Evolutionary conservation across 2,329 filamentous ascomycete genomes (phyloP), one percentile per base, ranked within the genome.

Genomic region (Leptodontidium sp.): DNA sequence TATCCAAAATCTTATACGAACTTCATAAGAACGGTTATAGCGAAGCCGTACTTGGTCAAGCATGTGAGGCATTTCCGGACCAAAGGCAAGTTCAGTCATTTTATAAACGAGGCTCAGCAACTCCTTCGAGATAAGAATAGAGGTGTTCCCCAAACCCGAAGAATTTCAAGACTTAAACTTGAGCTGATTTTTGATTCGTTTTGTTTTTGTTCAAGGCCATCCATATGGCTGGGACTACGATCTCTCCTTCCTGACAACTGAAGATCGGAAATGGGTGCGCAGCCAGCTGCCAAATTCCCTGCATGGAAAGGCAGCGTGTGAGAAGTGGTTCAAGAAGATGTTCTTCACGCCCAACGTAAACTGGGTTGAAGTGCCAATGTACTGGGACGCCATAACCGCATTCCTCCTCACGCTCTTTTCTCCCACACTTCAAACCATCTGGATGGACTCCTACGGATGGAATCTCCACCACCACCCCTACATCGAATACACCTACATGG

Each of bases 341-440:
- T 64, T 64, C 47, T 43, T 64, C n/a, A 21, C 8, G 2, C 17
- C 29, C 1, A 53, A 40, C 4, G 32, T 43, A 26, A 29, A 53
- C 32, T 64, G 61, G 61, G 1, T 43, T 15, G 61, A 64, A 2
- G 49, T 64, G 8, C 61, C 61, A 7, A 38, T 29, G 8, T 53
- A 15, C n/a, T 64, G 61, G 61, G 61, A 64, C 15, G 49, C 61
- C 17, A 64, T 64, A n/a, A 53, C 47, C 12, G 61, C 61, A 43
- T 64, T 64, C n/a, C 49, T 64, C 5, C 47, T 64, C 7, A 64
- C 32, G 1, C 4, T 53, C 5, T 64, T 64, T 14, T 9, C 49
- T n/a, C 32, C 47, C 17, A 64, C 47, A 11, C n/a, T 64, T 11
- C 29, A 26, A 15, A 52, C 61, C 38, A 32, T 62, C 15, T 12